These are phyloP conservation scores for Blastomyces gilchristii DNA, from an alignment of 2,329 filamentous ascomycete genomes.

Conservation along the genomic window DNA sequence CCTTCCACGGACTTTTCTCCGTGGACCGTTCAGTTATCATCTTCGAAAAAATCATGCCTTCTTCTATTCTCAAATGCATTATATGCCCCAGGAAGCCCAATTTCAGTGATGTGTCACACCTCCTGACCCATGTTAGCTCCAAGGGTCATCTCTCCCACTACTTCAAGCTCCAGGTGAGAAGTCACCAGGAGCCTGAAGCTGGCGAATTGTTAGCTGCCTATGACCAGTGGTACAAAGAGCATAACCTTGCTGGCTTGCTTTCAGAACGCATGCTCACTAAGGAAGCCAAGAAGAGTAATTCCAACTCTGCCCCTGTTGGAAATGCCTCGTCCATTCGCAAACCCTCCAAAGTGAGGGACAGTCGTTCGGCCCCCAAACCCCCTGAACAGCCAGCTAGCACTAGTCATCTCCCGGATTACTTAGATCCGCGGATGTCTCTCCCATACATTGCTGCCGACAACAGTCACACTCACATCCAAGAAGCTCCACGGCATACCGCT, in stretches of 20 bases:
- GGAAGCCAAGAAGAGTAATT: slow-evolving; percentile 51
- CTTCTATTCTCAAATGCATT: slow-evolving; percentile 64
- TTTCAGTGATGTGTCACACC: slow-evolving; percentile 84
- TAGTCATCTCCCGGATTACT: slow-evolving; percentile 10
- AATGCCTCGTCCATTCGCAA: background rate
- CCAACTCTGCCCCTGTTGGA: background rate
- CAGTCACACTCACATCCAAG: background rate
- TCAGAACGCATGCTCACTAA: slow-evolving; percentile 69
- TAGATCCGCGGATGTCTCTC: slow-evolving; percentile 15
- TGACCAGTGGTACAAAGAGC: slow-evolving; percentile 64
- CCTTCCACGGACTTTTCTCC: background rate
- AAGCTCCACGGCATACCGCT: background rate
- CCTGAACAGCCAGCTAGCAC: slow-evolving; percentile 1
- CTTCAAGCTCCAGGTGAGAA: slow-evolving; percentile 68
- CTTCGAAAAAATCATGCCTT: slow-evolving; percentile 10
- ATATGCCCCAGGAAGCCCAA: slow-evolving; percentile 69
- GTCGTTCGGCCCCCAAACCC: background rate
- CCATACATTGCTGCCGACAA: slow-evolving; percentile 9
- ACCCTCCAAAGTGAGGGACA: background rate
- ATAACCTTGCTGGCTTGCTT: slow-evolving; percentile 62
- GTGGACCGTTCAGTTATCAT: background rate
- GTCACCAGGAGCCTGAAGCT: slow-evolving; percentile 57
- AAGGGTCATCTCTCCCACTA: slow-evolving; percentile 83
- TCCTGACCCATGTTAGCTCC: slow-evolving; percentile 84
- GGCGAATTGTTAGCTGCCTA: slow-evolving; percentile 55